Conservation (phyloP, 768 basidiomycete species). For the Rhizopogon rudus region DNA sequence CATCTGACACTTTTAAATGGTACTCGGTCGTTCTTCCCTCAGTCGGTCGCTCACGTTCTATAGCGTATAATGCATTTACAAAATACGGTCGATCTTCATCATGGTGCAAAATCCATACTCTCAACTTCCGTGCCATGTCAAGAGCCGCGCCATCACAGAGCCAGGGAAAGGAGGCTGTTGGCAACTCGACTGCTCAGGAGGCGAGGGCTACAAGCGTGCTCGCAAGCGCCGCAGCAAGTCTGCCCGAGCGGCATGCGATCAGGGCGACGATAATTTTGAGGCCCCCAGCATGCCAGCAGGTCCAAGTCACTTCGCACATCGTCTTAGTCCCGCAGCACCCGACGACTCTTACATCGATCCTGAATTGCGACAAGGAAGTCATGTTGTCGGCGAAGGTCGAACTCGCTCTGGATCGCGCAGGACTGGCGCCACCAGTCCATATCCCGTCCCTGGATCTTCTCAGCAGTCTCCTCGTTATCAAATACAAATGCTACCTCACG, state of each 20-base stretch:
- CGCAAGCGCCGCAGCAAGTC: slow-evolving; percentile 49
- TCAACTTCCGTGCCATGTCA: slow-evolving; percentile 93
- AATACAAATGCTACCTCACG: slow-evolving; percentile 11
- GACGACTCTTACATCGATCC: slow-evolving; percentile 36
- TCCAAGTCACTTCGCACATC: background rate
- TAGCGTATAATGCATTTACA: slow-evolving; percentile 92
- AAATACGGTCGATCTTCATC: slow-evolving; percentile 77
- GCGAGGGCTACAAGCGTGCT: slow-evolving; percentile 57
- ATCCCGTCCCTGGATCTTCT: slow-evolving; percentile 9
- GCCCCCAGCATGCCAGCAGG: slow-evolving; percentile 2
- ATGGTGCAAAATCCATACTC: slow-evolving; percentile 90
- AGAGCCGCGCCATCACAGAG: slow-evolving; percentile 68
- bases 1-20: slow-evolving; percentile 94
- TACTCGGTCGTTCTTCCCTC: slow-evolving; percentile 18
- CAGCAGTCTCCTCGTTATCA: slow-evolving; percentile 23
- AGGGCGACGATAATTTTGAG: slow-evolving; percentile 20
- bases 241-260: slow-evolving; percentile 21
- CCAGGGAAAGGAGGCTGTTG: slow-evolving; percentile 71
- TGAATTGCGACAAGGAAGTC: slow-evolving; percentile 26
- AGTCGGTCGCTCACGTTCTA: background rate
- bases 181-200: slow-evolving; percentile 47
- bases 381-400: slow-evolving; percentile 31
- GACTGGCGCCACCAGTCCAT: slow-evolving; percentile 20
- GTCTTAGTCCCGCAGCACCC: slow-evolving; percentile 4
- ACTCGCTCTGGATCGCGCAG: slow-evolving; percentile 19